Base-by-base conservation (phyloP, 1,284 basidiomycete genomes). In the Volvariella volvacea region DNA sequence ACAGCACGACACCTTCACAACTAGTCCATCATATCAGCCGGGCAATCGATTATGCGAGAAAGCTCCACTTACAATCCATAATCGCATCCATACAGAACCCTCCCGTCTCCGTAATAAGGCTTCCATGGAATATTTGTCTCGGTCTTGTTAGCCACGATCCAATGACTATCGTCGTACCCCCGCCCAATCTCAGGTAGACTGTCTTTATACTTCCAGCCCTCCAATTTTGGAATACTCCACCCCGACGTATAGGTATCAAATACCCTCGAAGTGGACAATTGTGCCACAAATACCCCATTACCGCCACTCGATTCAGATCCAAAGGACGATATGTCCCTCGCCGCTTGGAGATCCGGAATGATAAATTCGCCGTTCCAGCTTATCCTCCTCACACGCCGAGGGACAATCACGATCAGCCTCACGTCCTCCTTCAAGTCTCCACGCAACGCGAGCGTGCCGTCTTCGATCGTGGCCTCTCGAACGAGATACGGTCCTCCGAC, bases 61-160 rank as follows among this genome's bases (percentile, higher is more conserved):
- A 39, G 36, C 9, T 6, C 28, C n/a, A 70, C 81, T 60, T 49
- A 88, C 87, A 83, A 89, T 39, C 78, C 82, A 61, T 89, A 90
- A 58, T 89, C 87, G 55, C 86, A 89, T 1, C 83, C 86, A 61
- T 88, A 88, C 15, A 89, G 59, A 14, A 88, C 67, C 34, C 82
- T 65, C 2, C 80, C 82, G 52, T 87, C 83, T 2, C 88, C 88
- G 53, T 84, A 88, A 44, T 74, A 64, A 9, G 78, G 77, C 50
- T 79, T 77, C 44, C 68, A 67, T 0, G 83, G 83, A 48, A 82
- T 80, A 51, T 83, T 86, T 16, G 88, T 90, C 16, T 65, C 70
- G 14, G 74, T 86, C 49, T 79, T 76, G 52, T 88, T 70, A 22
- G 86, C 88, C 25, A 71, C 53, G 1, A 67, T 64, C 88, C 88